Percentiles rank a stretch among this genome's conserved stretches.
Evolutionary conservation across 192 early-diverging fungal species (phyloP).

Genomic region (Piromyces sp.): DNA sequence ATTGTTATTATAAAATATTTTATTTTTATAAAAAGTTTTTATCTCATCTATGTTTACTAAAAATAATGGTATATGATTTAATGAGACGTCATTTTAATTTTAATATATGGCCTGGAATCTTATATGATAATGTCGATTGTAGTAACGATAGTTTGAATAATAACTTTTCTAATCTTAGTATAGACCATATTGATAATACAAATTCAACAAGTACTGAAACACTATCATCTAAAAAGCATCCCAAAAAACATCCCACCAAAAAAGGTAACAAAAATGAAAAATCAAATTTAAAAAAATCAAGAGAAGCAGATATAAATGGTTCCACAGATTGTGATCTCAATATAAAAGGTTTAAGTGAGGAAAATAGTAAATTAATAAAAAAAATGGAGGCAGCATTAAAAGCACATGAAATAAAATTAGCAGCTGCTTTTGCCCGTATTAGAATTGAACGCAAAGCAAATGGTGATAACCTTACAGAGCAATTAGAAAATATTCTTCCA

Average conservation of each 20-base stretch:
- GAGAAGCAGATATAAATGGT: neutral
- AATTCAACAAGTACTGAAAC: neutral
- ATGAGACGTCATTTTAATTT: slow-evolving; percentile 37
- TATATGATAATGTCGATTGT: slow-evolving; percentile 1
- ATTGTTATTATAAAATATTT: too few species aligned
- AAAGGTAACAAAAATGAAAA: neutral
- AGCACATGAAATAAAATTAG: slow-evolving; percentile 17
- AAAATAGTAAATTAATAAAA: slow-evolving; percentile 10
- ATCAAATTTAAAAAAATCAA: neutral
- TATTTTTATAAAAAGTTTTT: slow-evolving; percentile 19
- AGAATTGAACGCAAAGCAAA: slow-evolving; percentile 22
- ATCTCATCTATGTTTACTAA: slow-evolving; percentile 23
- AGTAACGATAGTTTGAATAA: neutral
- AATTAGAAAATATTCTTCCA: slow-evolving; percentile 29
- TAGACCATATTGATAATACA: neutral
- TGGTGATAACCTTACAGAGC: slow-evolving; percentile 16
- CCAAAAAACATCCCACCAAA: neutral
- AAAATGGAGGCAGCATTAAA: slow-evolving; percentile 17
- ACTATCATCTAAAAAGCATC: neutral
- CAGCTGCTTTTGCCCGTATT: slow-evolving; percentile 28
- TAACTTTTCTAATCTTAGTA: neutral
- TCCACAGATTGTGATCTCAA: neutral
- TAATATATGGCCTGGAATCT: slow-evolving; percentile 17
- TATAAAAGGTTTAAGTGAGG: neutral
- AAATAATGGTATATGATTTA: slow-evolving; percentile 29